A percentile compares a stretch with the other conserved stretches of the same genome.
These are phyloP conservation scores for Aspergillus piperis DNA, from an alignment of 2,329 filamentous ascomycete species.

Conservation along the genomic window DNA sequence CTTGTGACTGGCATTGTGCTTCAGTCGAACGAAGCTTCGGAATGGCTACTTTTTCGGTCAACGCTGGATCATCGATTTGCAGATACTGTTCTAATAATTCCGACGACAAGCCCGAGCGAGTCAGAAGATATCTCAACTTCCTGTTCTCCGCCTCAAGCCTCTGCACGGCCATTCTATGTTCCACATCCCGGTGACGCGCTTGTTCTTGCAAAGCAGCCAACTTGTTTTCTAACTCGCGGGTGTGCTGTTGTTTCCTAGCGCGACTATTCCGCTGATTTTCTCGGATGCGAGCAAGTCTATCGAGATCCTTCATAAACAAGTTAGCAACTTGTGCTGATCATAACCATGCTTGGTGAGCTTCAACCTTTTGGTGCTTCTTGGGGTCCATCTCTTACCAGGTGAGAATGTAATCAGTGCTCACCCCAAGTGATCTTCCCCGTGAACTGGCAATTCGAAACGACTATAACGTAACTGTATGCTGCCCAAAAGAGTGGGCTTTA, in stretches of 20 bases:
- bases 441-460: background rate
- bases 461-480: background rate
- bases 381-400: background rate
- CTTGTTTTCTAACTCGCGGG: slow-evolving; percentile 39
- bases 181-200: slow-evolving; percentile 34
- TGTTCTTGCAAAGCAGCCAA: slow-evolving; percentile 31
- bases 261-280: slow-evolving; percentile 44
- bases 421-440: background rate
- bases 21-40: slow-evolving; percentile 29
- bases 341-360: background rate
- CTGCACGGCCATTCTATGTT: slow-evolving; percentile 36
- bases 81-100: slow-evolving; percentile 32
- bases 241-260: slow-evolving; percentile 38
- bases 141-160: slow-evolving; percentile 38
- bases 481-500: background rate
- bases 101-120: slow-evolving; percentile 26
- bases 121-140: slow-evolving; percentile 30
- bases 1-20: background rate
- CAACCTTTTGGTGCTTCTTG: slow-evolving; percentile 19
- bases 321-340: background rate
- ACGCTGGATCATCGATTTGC: slow-evolving; percentile 19
- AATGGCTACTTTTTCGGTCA: slow-evolving; percentile 37
- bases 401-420: background rate
- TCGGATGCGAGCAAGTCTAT: slow-evolving; percentile 43
- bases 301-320: slow-evolving; percentile 1